Percentiles rank a stretch among this genome's conserved stretches.
phyloP scores from a whole-genome alignment of 495 filamentous ascomycete species.

The Monascus purpureus region DNA sequence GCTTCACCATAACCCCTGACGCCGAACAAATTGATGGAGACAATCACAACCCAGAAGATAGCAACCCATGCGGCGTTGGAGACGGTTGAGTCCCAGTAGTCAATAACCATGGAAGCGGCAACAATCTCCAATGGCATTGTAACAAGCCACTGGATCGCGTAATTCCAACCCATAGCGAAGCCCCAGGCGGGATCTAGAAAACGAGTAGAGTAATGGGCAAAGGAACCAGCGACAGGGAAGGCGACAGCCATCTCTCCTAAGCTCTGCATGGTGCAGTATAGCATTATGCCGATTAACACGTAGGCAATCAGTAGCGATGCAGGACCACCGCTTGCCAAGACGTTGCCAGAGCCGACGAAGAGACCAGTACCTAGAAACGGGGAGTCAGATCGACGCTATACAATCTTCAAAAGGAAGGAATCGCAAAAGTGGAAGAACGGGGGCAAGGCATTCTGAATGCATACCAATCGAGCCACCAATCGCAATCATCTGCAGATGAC shows the following conservation, averaged over 20 bases:
- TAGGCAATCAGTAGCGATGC: slow-evolving; percentile 77
- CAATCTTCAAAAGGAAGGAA: too few relatives aligned
- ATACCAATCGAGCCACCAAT: slow-evolving; percentile 89
- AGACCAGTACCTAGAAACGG: slow-evolving; percentile 70
- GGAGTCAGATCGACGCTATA: too few relatives aligned
- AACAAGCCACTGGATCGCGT: slow-evolving; percentile 86
- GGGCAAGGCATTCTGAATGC: too few relatives aligned
- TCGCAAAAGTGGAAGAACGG: too few relatives aligned
- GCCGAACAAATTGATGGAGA: slow-evolving; percentile 73
- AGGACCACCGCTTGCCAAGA: slow-evolving; percentile 68
- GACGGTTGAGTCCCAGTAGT: slow-evolving; percentile 61
- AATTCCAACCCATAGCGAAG: slow-evolving; percentile 98
- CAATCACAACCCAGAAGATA: slow-evolving; percentile 61
- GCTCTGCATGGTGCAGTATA: slow-evolving; percentile 85
- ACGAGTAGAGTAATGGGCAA: slow-evolving; percentile 81
- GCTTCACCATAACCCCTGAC: slow-evolving; percentile 84
- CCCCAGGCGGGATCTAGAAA: slow-evolving; percentile 95
- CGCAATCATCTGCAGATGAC: slow-evolving; percentile 94
- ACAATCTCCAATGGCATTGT: slow-evolving; percentile 84
- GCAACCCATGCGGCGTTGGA: slow-evolving; percentile 73
- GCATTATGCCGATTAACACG: slow-evolving; percentile 68
- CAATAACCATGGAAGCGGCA: slow-evolving; percentile 75
- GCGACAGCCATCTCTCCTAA: slow-evolving; percentile 85
- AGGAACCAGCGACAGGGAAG: slow-evolving; percentile 86
- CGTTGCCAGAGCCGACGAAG: slow-evolving; percentile 75